Evolutionary conservation across 1,284 basidiomycete genomes (phyloP), one percentile per base, ranked within the genome.

Genomic region (Ustilago nuda): DNA sequence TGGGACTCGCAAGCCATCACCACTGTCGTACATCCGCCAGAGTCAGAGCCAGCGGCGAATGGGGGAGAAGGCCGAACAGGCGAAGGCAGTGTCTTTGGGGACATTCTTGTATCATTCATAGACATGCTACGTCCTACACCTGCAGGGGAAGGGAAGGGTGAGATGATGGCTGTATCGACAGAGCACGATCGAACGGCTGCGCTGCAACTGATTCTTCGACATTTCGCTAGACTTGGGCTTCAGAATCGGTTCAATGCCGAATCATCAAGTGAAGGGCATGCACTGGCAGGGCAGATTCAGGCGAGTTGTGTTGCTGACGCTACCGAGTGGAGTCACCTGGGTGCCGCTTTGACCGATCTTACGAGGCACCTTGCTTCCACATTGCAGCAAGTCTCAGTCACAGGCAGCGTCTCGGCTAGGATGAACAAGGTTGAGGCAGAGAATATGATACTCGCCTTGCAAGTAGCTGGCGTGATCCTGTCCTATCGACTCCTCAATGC

Each of bases 121-220:
- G 61, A 61, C 48, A 72, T 76, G 73, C 57, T 76, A 3, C 15
- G 27, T 4, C 46, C 65, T 6, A 2, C 2, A 35, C 12, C 56
- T 4, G 12, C 33, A 4, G 3, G 7, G 15, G 8, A 17, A 2
- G 37, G 30, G 4, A 15, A 9, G 5, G 30, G 8, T 1, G 56
- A 55, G 32, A 33, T 57, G 1, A 45, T 65, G 2, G 8, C 19
- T 1, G 13, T 61, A 1, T 9, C 63, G 2, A 53, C 55, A 5
- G 15, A 32, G n/a, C 43, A 57, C 7, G 69, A 72, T 41, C 46
- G 51, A 6, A 52, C 53, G 0, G 53, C 65, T 8, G 67, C 67
- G 30, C 56, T 75, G 56, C 62, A 67, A 19, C 46, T 75, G 9
- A 67, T 67, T 4, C 36, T 75, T 15, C 63, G 61, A 52, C 67